Evolutionary conservation across 2,329 filamentous ascomycete genomes (phyloP).

Genomic region (Penicillium verrucosum): DNA sequence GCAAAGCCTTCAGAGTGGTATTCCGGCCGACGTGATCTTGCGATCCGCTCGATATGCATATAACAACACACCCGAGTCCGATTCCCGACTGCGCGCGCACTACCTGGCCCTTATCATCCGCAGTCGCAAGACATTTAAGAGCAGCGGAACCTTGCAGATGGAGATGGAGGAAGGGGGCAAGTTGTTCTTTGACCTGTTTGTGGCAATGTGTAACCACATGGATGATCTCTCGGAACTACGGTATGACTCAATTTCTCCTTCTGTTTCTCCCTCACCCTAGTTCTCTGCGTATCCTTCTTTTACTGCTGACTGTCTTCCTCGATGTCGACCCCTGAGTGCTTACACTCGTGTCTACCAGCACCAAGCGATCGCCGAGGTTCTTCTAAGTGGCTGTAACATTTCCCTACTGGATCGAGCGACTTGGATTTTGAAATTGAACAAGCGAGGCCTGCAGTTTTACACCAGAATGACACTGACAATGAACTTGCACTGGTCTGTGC

Average conservation of each 20-base stretch:
- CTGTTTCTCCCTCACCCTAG: constrained; percentile 8
- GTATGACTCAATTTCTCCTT: constrained; percentile 50
- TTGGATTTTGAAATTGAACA: constrained; percentile 26
- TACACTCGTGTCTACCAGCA: constrained; percentile 35
- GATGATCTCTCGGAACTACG: constrained; percentile 89
- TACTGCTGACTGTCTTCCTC: constrained; percentile 16
- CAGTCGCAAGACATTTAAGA: constrained; percentile 96
- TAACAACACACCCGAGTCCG: constrained; percentile 87
- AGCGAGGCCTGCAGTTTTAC: constrained; percentile 17
- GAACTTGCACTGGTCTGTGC: constrained; percentile 22
- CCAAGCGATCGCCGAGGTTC: constrained; percentile 52
- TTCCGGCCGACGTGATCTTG: constrained; percentile 87
- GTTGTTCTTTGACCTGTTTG: constrained; percentile 97
- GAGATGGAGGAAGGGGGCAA: constrained; percentile 95
- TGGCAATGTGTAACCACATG: constrained; percentile 96
- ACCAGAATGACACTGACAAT: constrained; percentile 39
- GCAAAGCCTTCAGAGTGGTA: constrained; percentile 88
- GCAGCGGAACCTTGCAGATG: constrained; percentile 96
- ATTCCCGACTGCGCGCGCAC: constrained; percentile 90
- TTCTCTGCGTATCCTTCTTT: constrained; percentile 11
- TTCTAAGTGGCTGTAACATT: constrained; percentile 44
- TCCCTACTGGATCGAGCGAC: constrained; percentile 28
- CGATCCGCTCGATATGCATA: constrained; percentile 93
- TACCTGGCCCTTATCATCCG: constrained; percentile 97
- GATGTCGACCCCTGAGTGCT: constrained; percentile 17